phyloP scores from a whole-genome alignment of 192 early-diverging fungal genomes.

The Coemansia guatemalensis region DNA sequence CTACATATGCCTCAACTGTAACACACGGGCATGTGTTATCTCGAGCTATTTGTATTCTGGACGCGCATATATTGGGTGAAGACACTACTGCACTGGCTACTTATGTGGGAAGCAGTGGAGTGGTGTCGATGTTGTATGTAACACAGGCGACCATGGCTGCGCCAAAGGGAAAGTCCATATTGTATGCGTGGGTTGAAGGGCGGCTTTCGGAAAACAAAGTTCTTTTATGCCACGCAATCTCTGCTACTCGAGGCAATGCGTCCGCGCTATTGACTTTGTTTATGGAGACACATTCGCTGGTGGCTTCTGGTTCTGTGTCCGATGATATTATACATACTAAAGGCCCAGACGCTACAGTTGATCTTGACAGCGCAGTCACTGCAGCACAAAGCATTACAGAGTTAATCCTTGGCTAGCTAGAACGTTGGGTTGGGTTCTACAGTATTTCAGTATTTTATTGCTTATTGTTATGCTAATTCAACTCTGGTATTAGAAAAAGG shows the following conservation, averaged over 20 bases:
- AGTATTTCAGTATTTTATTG: too few species aligned
- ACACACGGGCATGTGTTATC: constrained; percentile 16
- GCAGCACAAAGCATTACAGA: constrained; percentile 1
- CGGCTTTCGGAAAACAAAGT: constrained; percentile 4
- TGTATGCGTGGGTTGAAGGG: constrained; percentile 30
- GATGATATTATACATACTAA: constrained; percentile 8
- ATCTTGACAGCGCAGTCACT: constrained; percentile 27
- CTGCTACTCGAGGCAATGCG: constrained; percentile 2
- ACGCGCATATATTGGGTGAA: constrained; percentile 40
- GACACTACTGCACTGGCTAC: constrained; percentile 25
- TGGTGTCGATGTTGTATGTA: constrained; percentile 37
- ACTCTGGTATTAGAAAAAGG: too few species aligned
- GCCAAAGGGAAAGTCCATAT: constrained; percentile 21
- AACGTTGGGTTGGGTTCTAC: too few species aligned
- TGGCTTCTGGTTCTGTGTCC: background rate
- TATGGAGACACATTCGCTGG: constrained; percentile 20
- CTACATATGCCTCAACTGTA: constrained; percentile 56
- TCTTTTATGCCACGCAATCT: constrained; percentile 13
- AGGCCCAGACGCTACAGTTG: constrained; percentile 15
- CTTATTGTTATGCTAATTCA: too few species aligned
- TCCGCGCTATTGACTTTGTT: constrained; percentile 19
- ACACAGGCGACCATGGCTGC: constrained; percentile 31
- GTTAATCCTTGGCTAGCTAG: too few species aligned
- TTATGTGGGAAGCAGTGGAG: constrained; percentile 7
- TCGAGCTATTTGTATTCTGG: constrained; percentile 53